phyloP scores from a whole-genome alignment of 352 stramenopile genomes.

The Globisporangium cederbergense region DNA sequence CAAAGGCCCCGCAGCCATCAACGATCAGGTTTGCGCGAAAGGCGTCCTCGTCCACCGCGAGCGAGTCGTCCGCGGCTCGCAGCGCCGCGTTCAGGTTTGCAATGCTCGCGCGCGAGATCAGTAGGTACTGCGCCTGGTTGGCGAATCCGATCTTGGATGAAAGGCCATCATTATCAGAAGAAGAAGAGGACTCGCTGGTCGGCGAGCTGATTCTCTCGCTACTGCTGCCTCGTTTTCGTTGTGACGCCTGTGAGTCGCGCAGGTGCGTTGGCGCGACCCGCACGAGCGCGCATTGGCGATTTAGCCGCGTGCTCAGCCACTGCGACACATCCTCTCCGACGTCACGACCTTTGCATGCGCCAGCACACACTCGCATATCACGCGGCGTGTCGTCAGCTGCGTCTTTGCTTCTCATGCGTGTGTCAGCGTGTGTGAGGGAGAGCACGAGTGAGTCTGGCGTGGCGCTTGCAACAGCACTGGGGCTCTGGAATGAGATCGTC shows the following conservation, averaged over 20 bases:
- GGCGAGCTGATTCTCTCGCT: neutral
- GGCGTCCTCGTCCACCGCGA: slow-evolving; percentile 48
- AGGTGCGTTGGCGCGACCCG: slow-evolving; percentile 48
- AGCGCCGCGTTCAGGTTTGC: slow-evolving; percentile 46
- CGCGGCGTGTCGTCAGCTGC: slow-evolving; percentile 19
- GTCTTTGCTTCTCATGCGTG: slow-evolving; percentile 18
- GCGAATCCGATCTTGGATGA: slow-evolving; percentile 61
- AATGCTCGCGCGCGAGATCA: slow-evolving; percentile 61
- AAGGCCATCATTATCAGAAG: neutral
- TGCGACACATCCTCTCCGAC: slow-evolving; percentile 44
- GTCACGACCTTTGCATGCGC: slow-evolving; percentile 45
- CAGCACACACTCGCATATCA: slow-evolving; percentile 51
- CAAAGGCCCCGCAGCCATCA: slow-evolving; percentile 60
- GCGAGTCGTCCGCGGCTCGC: slow-evolving; percentile 20
- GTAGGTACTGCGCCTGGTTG: slow-evolving; percentile 68
- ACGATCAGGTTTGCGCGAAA: slow-evolving; percentile 78
- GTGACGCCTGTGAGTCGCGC: slow-evolving; percentile 25
- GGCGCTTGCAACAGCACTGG: neutral
- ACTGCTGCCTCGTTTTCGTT: slow-evolving; percentile 7
- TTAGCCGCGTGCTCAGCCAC: slow-evolving; percentile 68
- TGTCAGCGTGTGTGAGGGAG: slow-evolving; percentile 25
- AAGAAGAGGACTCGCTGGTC: slow-evolving; percentile 4
- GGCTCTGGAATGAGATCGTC: slow-evolving; percentile 37
- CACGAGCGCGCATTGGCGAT: slow-evolving; percentile 63
- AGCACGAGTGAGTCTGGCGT: slow-evolving; percentile 33